phyloP scores from a whole-genome alignment of 306 rosid species.

The Senna siamea region DNA sequence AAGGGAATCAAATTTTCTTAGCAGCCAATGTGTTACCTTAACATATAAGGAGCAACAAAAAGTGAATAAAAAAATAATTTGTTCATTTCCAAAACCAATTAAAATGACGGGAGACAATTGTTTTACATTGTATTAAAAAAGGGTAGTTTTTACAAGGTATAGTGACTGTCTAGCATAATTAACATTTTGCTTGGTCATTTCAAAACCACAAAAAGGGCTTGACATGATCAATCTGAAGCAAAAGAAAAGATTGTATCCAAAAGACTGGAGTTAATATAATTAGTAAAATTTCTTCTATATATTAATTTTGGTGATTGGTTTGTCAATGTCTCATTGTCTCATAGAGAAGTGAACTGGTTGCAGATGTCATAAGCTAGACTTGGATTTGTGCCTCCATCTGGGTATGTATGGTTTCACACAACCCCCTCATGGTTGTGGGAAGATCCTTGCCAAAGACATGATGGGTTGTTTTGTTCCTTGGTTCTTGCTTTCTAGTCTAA shows the following conservation, averaged over 20 bases:
- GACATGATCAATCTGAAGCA: neutral
- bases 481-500: neutral
- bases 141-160: no score
- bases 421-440: neutral
- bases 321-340: neutral
- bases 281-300: constrained; percentile 13
- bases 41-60: neutral
- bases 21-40: neutral
- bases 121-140: neutral
- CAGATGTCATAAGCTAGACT: neutral
- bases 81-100: neutral
- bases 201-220: neutral
- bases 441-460: neutral
- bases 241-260: neutral
- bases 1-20: neutral
- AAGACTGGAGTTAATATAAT: neutral
- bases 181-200: constrained; percentile 5
- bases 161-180: neutral
- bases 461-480: neutral
- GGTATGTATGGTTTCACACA: neutral
- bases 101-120: neutral
- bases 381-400: neutral
- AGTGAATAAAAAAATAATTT: neutral
- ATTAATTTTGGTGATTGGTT: neutral
- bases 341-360: neutral